phyloP scores from a whole-genome alignment of 768 basidiomycete species.

The Strobilomyces dryophilus region DNA sequence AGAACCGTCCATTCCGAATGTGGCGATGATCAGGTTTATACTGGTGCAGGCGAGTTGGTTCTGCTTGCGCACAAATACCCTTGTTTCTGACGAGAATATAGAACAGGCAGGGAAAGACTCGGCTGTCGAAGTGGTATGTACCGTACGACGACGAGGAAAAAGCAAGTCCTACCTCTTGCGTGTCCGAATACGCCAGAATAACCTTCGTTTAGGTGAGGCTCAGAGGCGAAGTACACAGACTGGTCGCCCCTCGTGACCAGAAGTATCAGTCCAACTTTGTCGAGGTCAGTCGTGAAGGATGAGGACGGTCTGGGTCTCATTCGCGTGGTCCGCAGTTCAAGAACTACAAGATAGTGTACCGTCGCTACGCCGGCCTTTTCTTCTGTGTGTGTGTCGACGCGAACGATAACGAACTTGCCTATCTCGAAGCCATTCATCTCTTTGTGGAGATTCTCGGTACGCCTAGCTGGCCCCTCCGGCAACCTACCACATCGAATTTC shows the following conservation, averaged over 20 bases:
- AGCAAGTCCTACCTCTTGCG: slow-evolving; percentile 38
- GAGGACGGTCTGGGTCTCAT: neutral
- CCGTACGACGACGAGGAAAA: slow-evolving; percentile 99
- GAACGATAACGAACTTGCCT: slow-evolving; percentile 97
- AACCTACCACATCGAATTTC: neutral
- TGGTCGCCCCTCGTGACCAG: slow-evolving; percentile 95
- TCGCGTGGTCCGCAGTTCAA: slow-evolving; percentile 62
- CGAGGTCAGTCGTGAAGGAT: slow-evolving; percentile 58
- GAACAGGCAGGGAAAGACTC: slow-evolving; percentile 98
- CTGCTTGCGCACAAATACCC: neutral
- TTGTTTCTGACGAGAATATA: slow-evolving; percentile 28
- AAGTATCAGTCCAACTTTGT: slow-evolving; percentile 99
- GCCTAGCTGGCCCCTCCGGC: slow-evolving; percentile 21
- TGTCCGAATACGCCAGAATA: neutral
- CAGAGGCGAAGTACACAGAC: slow-evolving; percentile 91
- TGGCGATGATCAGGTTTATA: slow-evolving; percentile 91
- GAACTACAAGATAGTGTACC: slow-evolving; percentile 96
- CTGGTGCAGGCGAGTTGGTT: slow-evolving; percentile 74
- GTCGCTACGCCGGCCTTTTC: slow-evolving; percentile 95
- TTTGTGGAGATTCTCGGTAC: slow-evolving; percentile 96
- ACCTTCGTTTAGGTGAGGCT: slow-evolving; percentile 65
- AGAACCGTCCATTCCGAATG: slow-evolving; percentile 12
- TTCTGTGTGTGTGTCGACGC: slow-evolving; percentile 98
- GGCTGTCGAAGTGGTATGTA: slow-evolving; percentile 97
- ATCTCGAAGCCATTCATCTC: slow-evolving; percentile 95